Evolutionary conservation across 805 yeast species (phyloP), one percentile per base, ranked within the genome.

Genomic region (Sugiyamaella lignohabitans): DNA sequence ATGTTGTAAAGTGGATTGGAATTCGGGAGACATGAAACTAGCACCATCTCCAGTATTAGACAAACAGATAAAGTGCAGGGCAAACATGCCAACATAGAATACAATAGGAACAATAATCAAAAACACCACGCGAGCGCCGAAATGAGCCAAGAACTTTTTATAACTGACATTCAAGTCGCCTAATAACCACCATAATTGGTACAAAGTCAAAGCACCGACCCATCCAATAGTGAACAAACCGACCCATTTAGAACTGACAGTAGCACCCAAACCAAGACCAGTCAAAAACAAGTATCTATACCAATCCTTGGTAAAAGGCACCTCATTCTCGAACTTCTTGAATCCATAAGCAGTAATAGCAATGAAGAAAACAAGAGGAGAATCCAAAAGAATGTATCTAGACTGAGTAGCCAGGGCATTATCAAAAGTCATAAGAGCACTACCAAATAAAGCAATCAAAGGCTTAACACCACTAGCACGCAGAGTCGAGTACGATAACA

Each of bases 181-280:
- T 34, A 83, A 60, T 10, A 77, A 57, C 50, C 63, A 61, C 96
- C 96, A 88, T 39, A 82, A 62, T 50, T 79, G 78, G 48, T 70
- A 67, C 1, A 73, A 44, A 2, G 75, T 65, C 40, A 79, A 57
- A 0, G 67, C 3, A 2, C 79, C 74, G 10, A 84, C 65, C 94
- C 94, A 87, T 0, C 64, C 64, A 47, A 79, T 64, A 0, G 91
- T 82, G 57, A 78, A 76, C 19, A 80, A 43, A 0, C 95, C 97
- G 3, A 83, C 74, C 73, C 80, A 76, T 59, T 86, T 85, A 2
- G 84, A 74, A 5, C 88, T 74, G 1, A 79, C 62, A 1, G 80
- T 63, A 40, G 71, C 74, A 14, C 77, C 95, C 55, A 76, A 68
- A 2, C 67, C 71, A 55, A 64, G 72, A 10, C 58, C 82, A 23